A percentile compares a stretch with the other conserved stretches of the same genome.
Conservation (phyloP, 805 yeast genomes). For the Kluyveromyces aestuarii region DNA sequence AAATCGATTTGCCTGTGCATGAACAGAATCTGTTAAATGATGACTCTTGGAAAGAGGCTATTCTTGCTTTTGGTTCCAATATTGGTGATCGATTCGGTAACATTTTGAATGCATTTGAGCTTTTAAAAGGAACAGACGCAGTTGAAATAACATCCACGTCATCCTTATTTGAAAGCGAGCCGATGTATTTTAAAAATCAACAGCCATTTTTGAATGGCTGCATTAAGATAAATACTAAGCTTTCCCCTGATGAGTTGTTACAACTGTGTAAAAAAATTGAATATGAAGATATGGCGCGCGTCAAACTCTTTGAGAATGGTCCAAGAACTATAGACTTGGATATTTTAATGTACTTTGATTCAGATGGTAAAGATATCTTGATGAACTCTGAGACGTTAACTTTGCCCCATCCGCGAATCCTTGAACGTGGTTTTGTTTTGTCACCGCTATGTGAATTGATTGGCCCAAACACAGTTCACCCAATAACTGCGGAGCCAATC, state of each 20-base stretch:
- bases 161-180: conserved; percentile 76
- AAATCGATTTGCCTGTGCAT: conserved; percentile 30
- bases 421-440: conserved; percentile 83
- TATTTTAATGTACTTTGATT: conserved; percentile 49
- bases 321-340: conserved; percentile 91
- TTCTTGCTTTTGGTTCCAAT: conserved; percentile 85
- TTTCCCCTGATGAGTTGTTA: conserved; percentile 59
- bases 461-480: conserved; percentile 60
- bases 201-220: conserved; percentile 80
- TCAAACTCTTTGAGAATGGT: conserved; percentile 78
- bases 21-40: conserved; percentile 3
- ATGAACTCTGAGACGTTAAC: conserved; percentile 50
- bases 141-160: conserved; percentile 55
- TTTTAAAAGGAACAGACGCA: conserved; percentile 27
- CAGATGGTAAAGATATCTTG: conserved; percentile 30
- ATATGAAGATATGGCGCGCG: conserved; percentile 57
- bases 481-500: conserved; percentile 77
- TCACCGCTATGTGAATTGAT: conserved; percentile 80
- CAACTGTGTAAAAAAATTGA: conserved; percentile 64
- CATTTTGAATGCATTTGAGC: conserved; percentile 45
- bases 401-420: conserved; percentile 82
- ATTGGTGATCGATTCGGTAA: conserved; percentile 61
- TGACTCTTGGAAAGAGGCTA: conserved; percentile 37
- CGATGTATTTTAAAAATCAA: conserved; percentile 85
- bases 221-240: conserved; percentile 49